Conservation (phyloP, 371 early-diverging fungal genomes). For the Rhizopus microsporus region DNA sequence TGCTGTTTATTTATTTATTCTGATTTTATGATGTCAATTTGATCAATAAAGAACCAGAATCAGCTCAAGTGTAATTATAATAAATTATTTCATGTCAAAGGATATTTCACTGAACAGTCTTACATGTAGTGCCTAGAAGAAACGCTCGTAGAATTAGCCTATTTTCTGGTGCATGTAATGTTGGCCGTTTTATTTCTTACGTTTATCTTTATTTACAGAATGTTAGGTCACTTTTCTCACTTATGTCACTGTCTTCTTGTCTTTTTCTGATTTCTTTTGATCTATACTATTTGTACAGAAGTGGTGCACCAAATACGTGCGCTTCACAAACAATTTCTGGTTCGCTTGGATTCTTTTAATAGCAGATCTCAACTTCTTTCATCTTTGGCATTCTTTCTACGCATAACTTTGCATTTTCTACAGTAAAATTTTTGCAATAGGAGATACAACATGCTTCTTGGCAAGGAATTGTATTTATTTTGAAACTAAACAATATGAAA, state of each 20-base stretch:
- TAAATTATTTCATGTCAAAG: no score
- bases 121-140: no score
- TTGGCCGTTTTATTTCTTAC: constrained; percentile 22
- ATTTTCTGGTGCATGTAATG: background rate
- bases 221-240: constrained; percentile 9
- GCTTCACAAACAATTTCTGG: constrained; percentile 15
- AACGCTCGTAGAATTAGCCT: no score
- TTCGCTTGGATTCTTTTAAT: constrained; percentile 6
- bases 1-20: background rate
- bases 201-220: constrained; percentile 15
- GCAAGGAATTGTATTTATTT: constrained; percentile 13
- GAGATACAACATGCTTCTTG: constrained; percentile 8
- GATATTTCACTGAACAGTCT: no score
- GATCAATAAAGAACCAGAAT: background rate
- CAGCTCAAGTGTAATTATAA: no score
- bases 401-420: constrained; percentile 14
- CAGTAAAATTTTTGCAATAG: constrained; percentile 4
- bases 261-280: constrained; percentile 9
- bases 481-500: no score
- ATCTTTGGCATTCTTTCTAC: constrained; percentile 7
- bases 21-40: background rate
- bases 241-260: constrained; percentile 9
- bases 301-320: constrained; percentile 13
- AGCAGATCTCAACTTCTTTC: constrained; percentile 10
- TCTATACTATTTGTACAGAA: constrained; percentile 10